Evolutionary conservation across 305 asterid genomes (phyloP).

Genomic region (Fraxinus ornus): DNA sequence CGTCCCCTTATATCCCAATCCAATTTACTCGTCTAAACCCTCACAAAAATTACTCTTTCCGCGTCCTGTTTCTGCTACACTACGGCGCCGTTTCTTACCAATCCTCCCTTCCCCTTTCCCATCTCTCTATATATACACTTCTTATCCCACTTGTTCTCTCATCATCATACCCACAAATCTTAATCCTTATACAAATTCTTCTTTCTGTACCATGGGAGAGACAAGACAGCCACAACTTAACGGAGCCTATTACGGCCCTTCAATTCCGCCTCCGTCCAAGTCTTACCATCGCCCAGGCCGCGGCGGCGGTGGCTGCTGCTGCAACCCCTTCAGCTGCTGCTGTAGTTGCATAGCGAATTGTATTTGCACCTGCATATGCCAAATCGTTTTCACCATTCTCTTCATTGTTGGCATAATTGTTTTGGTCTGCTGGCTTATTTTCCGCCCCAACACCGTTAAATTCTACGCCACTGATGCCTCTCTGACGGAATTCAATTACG

Average conservation of each 20-base stretch:
- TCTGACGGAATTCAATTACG: slow-evolving; percentile 40
- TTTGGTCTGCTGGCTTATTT: slow-evolving; percentile 50
- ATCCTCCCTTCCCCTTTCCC: not conserved
- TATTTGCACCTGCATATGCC: slow-evolving; percentile 62
- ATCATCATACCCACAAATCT: not conserved
- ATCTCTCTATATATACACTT: not conserved
- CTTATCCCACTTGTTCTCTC: not conserved
- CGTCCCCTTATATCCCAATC: not conserved
- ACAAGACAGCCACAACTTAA: slow-evolving; percentile 46
- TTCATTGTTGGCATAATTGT: slow-evolving; percentile 40
- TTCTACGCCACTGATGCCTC: slow-evolving; percentile 51
- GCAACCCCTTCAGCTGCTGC: slow-evolving; percentile 71
- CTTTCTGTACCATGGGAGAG: slow-evolving; percentile 28
- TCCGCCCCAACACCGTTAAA: slow-evolving; percentile 71
- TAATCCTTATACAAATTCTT: not conserved
- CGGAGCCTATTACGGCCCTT: slow-evolving; percentile 88
- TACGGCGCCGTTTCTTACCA: not conserved
- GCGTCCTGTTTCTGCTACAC: not conserved
- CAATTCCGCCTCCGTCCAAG: slow-evolving; percentile 58
- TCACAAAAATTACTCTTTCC: not conserved
- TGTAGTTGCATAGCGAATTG: slow-evolving; percentile 62
- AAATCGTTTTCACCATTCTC: slow-evolving; percentile 54
- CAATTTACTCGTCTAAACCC: not conserved
- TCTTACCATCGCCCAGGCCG: slow-evolving; percentile 58
- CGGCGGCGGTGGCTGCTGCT: slow-evolving; percentile 52